Base-by-base conservation (phyloP, 306 rosid genomes). In the Oxytropis ochrocephala region DNA sequence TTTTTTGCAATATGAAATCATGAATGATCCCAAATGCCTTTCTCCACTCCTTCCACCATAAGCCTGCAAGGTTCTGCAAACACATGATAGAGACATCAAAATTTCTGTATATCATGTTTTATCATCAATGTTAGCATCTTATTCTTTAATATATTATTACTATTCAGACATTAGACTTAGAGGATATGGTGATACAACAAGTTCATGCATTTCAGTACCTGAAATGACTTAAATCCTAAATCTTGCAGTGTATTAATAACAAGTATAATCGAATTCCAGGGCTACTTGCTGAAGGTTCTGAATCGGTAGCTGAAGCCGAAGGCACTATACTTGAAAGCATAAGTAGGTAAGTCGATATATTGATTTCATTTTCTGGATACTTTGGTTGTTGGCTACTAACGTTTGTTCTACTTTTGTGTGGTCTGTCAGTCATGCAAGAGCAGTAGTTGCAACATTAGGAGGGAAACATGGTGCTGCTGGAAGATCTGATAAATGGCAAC, bases 271-370 rank as follows among this genome's bases (percentile, higher is more conserved):
- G 11, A 63, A 78, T 85, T 84, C 79, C 87, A 94, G 97, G 92
- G 92, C 75, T 72, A 54, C 90, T 84, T 64, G 78, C 88, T 56
- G 96, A 91, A 78, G 97, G 97, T 38, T 64, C 82, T 18, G 84
- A 88, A 58, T 82, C 95, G 48, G 86, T 94, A 67, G 89, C 89
- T 17, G 78, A 87, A 76, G 96, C 86, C 69, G 99, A 94, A 87
- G 79, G 84, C 48, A n/a, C 80, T 53, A 70, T 91, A 64, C 82
- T 94, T 64, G 91, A 94, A 80, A 91, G 97, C 87, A 78, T 88
- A 84, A 88, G 98, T 78, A 87, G 97, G 97, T 87, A 81, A 61
- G 77, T 64, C 77, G 42, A 68, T 66, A 27, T 24, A 48, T 74
- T 55, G 4, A 24, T 58, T 42, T 55, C 41, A 3, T 49, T 42